phyloP scores from a whole-genome alignment of 441 rosid species.

The Mallotus repandus region DNA sequence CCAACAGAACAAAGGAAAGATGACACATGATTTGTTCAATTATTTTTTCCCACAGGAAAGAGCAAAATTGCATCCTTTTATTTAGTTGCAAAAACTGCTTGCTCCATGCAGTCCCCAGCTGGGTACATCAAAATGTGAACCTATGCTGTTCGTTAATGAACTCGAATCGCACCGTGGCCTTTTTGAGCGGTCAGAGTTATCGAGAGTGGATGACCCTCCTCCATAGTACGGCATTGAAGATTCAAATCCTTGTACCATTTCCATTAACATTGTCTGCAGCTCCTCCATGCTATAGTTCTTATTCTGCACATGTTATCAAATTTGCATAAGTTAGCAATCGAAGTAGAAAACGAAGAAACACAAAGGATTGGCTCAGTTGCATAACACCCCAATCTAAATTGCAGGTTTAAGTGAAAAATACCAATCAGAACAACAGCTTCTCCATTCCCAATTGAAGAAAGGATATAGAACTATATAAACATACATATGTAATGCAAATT shows the following conservation, averaged over 20 bases:
- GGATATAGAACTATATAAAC: not conserved
- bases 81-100: slow-evolving; percentile 15
- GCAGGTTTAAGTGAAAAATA: too few species aligned
- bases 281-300: slow-evolving; percentile 60
- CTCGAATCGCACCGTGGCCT: slow-evolving; percentile 34
- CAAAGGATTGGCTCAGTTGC: too few species aligned
- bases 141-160: slow-evolving; percentile 5
- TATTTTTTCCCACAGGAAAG: too few species aligned
- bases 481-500: not conserved
- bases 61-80: not conserved
- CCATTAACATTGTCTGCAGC: slow-evolving; percentile 59
- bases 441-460: not conserved
- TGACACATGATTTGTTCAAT: not conserved
- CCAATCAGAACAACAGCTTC: too few species aligned
- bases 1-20: not conserved
- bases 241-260: slow-evolving; percentile 53
- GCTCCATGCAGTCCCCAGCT: slow-evolving; percentile 25
- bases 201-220: too few species aligned
- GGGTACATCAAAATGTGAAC: slow-evolving; percentile 19
- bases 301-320: slow-evolving; percentile 30
- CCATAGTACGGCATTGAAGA: slow-evolving; percentile 4
- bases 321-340: not conserved
- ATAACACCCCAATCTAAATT: too few species aligned
- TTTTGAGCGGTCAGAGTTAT: slow-evolving; percentile 15
- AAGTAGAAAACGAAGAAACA: not conserved